These are phyloP conservation scores for Blastobotrys proliferans DNA, from an alignment of 1,139 yeast genomes.

Conservation along the genomic window DNA sequence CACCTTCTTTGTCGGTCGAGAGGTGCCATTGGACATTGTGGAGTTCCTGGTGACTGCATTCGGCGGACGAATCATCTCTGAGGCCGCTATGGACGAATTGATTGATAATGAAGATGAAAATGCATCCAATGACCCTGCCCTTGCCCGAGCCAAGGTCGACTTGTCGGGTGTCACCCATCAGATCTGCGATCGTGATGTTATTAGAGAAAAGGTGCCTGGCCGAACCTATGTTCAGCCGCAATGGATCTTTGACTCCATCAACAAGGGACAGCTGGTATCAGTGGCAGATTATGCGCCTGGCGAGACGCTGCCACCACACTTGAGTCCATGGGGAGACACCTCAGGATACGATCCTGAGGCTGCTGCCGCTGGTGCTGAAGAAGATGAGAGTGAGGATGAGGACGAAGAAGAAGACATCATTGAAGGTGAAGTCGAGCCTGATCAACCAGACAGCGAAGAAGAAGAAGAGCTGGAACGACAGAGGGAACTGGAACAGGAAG, in stretches of 20 bases:
- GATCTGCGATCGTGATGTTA: conserved; percentile 85
- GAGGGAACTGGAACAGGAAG: conserved; percentile 86
- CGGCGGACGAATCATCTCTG: conserved; percentile 85
- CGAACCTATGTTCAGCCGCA: conserved; percentile 96
- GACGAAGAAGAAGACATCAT: conserved; percentile 43
- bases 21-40: conserved; percentile 86
- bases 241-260: conserved; percentile 93
- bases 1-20: conserved; percentile 87
- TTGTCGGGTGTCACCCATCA: conserved; percentile 81
- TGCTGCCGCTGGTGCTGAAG: conserved; percentile 37
- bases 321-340: conserved; percentile 98
- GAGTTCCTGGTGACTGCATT: conserved; percentile 84
- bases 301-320: conserved; percentile 91
- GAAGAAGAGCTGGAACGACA: conserved; percentile 51
- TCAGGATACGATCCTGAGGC: conserved; percentile 84
- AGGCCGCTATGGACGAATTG: conserved; percentile 79
- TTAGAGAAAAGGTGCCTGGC: conserved; percentile 75
- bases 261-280: conserved; percentile 67
- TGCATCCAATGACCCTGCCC: conserved; percentile 23
- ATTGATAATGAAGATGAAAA: conserved; percentile 36
- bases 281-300: conserved; percentile 89
- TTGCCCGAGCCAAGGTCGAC: conserved; percentile 45
- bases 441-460: conserved; percentile 40
- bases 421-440: conserved; percentile 42
- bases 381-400: conserved; percentile 45